Evolutionary conservation across 1,139 yeast genomes (phyloP), one percentile per base, ranked within the genome.

Genomic region (Blastobotrys aristatus): DNA sequence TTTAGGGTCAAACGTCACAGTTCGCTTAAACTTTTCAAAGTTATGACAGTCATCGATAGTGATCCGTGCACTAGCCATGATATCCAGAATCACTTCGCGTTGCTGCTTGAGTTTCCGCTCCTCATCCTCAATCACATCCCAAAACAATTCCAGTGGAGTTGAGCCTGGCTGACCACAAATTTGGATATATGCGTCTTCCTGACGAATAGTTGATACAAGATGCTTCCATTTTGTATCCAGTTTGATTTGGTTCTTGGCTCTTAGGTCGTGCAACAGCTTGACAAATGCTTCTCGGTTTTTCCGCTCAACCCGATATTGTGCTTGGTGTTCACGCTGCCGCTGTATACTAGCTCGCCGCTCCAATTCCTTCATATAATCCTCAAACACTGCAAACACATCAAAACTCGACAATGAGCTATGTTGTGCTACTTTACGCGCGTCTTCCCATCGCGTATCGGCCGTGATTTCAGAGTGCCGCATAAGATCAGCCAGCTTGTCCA

Each of bases 121-220:
- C 57, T 80, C 79, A 47, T 78, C 83, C 56, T 84, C 90, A 2
- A 84, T 74, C 0, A 76, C 62, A 62, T 90, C 96, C 79, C 88
- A 77, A 58, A 85, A 87, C 39, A 87, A 66, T 52, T 89, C 96
- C 32, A 84, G 61, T 0, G 96, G 85, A 1, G 81, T 74, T 0
- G 97, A 88, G 0, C 97, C 97, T 38, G 79, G 73, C 50, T 90
- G 74, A 0, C 95, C 96, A 51, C 89, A 74, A 37, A 88, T 57
- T 20, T 75, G 79, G 14, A 76, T 62, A 59, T 84, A 88, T 16
- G 80, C 69, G 46, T 71, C 73, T 50, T 84, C 84, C 26, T 76
- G 74, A 54, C 79, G 80, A 1, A 89, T 59, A 2, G 62, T 50
- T 0, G 76, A 71, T 33, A 77, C 71, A 5, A 86, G 61, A 22